A percentile compares a stretch with the other conserved stretches of the same genome.
These are phyloP conservation scores for Ceratocystiopsis sp. DNA, from an alignment of 2,329 filamentous ascomycete species.

Conservation along the genomic window DNA sequence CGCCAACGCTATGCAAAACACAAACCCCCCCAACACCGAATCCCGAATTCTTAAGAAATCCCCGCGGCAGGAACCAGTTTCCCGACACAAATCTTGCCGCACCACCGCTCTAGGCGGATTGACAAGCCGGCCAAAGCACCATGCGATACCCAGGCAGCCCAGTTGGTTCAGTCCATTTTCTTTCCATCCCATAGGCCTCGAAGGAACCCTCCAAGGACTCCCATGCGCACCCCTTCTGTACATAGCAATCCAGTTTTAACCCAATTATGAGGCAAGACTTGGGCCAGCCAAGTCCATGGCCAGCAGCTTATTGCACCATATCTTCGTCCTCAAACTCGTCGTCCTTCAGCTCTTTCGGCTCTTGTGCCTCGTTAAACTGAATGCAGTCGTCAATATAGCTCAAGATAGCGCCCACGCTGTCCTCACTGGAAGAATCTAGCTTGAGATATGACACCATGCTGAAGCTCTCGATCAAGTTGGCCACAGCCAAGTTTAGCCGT, in stretches of 20 bases:
- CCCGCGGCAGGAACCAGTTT: too few species aligned
- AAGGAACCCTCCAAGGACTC: too few species aligned
- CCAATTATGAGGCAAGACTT: conserved; percentile 7
- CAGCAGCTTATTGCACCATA: conserved; percentile 1
- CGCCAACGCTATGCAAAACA: too few species aligned
- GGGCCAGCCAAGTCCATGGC: not conserved
- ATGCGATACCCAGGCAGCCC: too few species aligned
- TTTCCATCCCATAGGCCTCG: too few species aligned
- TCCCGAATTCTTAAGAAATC: too few species aligned
- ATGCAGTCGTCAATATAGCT: conserved; percentile 92
- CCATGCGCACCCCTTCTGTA: too few species aligned
- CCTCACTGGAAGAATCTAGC: conserved; percentile 77
- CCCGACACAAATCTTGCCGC: too few species aligned
- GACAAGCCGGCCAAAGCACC: too few species aligned
- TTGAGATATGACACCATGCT: conserved; percentile 95
- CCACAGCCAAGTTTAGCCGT: conserved; percentile 72
- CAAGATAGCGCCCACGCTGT: conserved; percentile 68
- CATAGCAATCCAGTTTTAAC: not conserved
- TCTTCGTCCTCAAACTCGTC: conserved; percentile 32
- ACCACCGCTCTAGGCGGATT: too few species aligned
- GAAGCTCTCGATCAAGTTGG: conserved; percentile 85
- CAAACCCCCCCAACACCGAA: too few species aligned
- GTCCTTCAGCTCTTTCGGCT: conserved; percentile 67
- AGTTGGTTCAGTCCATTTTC: too few species aligned
- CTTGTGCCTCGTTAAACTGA: conserved; percentile 84